phyloP scores from a whole-genome alignment of 2,329 filamentous ascomycete species.

The Niveomyces coronatus region DNA sequence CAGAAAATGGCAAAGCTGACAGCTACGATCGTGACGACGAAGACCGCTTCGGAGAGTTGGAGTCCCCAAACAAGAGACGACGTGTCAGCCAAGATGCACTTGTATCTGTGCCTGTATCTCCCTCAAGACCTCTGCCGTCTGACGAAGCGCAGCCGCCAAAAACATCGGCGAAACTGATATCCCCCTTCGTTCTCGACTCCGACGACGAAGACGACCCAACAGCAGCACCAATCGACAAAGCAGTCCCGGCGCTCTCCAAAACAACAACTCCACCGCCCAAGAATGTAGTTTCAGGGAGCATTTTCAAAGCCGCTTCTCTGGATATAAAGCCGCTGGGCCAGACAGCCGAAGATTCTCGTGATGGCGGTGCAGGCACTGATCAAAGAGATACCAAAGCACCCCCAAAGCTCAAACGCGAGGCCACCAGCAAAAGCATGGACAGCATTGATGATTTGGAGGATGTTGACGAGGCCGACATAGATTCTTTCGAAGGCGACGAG shows the following conservation, averaged over 20 bases:
- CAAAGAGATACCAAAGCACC: constrained; percentile 2
- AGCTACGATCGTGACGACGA: constrained; percentile 19
- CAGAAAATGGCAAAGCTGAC: constrained; percentile 11
- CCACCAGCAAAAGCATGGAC: constrained; percentile 21
- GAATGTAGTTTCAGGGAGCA: not conserved
- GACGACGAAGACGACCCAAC: constrained; percentile 36
- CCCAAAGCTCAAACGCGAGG: constrained; percentile 1
- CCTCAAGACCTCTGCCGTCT: constrained; percentile 5
- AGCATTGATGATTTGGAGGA: constrained; percentile 23
- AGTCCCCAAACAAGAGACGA: constrained; percentile 21
- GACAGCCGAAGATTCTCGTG: too few relatives aligned
- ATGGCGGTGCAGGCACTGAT: not conserved
- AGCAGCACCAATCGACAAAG: not conserved
- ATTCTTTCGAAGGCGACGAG: constrained; percentile 50
- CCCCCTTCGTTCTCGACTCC: constrained; percentile 62
- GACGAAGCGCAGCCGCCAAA: constrained; percentile 10
- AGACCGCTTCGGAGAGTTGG: constrained; percentile 24
- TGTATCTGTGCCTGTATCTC: constrained; percentile 11
- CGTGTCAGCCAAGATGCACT: constrained; percentile 18
- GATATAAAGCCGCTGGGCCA: too few relatives aligned
- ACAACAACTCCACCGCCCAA: not conserved
- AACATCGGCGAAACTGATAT: constrained; percentile 17
- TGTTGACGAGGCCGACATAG: constrained; percentile 47
- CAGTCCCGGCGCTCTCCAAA: not conserved
- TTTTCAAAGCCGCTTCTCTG: not conserved